Conservation (phyloP, 106 monocot genomes). For the Dioscorea dumetorum region DNA sequence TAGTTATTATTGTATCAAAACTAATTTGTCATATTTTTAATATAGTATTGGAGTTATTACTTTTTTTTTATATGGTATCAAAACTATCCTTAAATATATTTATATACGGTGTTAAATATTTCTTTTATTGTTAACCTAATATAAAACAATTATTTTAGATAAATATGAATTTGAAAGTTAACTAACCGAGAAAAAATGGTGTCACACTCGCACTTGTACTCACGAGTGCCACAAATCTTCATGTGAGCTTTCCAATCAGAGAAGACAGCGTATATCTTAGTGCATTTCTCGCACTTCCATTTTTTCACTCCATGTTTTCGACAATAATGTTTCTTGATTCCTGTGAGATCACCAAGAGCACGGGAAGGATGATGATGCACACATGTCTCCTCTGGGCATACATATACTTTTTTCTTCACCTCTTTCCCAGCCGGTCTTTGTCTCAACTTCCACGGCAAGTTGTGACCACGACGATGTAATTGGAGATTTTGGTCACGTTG, state of each 20-base stretch:
- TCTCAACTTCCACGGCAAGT: conserved; percentile 3
- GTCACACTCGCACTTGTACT: conserved; percentile 7
- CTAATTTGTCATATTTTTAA: no score
- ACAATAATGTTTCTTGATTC: conserved; percentile 23
- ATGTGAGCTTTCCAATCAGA: conserved; percentile 12
- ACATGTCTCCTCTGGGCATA: conserved; percentile 11
- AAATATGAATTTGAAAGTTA: neutral
- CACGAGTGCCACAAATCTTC: neutral
- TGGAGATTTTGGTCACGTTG: conserved; percentile 5
- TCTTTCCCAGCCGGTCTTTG: neutral
- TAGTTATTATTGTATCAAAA: no score
- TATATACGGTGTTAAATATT: no score
- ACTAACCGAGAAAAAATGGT: conserved; percentile 4
- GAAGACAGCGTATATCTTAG: conserved; percentile 4
- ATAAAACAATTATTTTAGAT: no score
- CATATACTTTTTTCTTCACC: conserved; percentile 3
- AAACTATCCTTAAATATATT: no score
- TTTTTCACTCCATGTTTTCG: conserved; percentile 14
- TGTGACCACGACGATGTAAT: conserved; percentile 2
- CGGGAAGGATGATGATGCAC: conserved; percentile 10
- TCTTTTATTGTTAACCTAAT: no score
- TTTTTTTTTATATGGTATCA: no score
- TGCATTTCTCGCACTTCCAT: conserved; percentile 6
- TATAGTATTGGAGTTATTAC: no score
- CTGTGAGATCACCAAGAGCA: conserved; percentile 22